Evolutionary conservation across 345 rosid species (phyloP).

Genomic region (Citrus reticulata): DNA sequence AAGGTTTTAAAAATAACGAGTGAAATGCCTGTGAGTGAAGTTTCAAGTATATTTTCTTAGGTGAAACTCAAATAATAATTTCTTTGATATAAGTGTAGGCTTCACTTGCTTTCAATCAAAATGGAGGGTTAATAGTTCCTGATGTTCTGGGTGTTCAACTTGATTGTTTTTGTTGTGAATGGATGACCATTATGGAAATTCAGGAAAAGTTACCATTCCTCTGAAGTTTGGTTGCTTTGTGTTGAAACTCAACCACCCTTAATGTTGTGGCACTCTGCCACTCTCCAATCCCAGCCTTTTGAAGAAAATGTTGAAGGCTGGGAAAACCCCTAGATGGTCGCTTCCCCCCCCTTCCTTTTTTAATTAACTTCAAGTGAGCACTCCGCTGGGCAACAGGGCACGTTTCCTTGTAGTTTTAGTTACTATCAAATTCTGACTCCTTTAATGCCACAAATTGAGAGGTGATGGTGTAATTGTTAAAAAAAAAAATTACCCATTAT

Average conservation of each 20-base stretch:
- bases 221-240: background rate
- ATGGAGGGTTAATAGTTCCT: background rate
- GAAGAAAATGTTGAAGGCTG: background rate
- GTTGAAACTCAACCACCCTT: background rate
- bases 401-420: background rate
- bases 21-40: slow-evolving; percentile 60
- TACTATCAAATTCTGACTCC: background rate
- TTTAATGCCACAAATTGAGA: background rate
- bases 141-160: background rate
- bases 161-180: background rate
- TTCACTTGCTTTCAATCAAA: background rate
- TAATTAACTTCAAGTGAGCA: background rate
- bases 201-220: background rate
- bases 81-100: background rate
- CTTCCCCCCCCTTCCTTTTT: background rate
- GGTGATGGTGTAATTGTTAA: background rate
- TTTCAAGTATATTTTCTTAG: slow-evolving; percentile 34
- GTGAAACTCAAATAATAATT: background rate
- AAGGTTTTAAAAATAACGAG: slow-evolving; percentile 58
- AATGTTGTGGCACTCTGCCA: too few relatives aligned
- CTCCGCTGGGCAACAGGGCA: background rate
- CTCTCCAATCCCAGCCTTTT: background rate
- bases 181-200: background rate
- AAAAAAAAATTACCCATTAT: background rate
- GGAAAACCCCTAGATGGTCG: background rate